Percentiles rank a stretch among this genome's conserved stretches.
Conservation (phyloP, 202 grass and related monocot species). For the Hordeum pubiflorum region DNA sequence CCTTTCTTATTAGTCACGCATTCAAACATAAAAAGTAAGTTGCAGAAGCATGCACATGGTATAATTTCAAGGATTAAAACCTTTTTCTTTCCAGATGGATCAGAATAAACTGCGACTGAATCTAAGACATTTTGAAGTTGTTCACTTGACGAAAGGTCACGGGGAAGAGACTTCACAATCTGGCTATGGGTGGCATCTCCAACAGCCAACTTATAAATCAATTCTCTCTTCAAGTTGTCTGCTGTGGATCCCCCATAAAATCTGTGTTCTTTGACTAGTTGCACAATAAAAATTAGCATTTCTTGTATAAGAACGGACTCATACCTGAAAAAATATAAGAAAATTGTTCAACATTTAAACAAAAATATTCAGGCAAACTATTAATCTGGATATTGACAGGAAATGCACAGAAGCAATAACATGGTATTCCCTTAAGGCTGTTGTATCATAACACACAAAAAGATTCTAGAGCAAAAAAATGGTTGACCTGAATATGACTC, state of each 20-base stretch:
- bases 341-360: background rate
- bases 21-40: background rate
- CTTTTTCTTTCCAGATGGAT: conserved; percentile 97
- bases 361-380: background rate
- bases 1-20: background rate
- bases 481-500: background rate
- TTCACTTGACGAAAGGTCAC: conserved; percentile 56
- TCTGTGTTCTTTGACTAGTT: conserved; percentile 78
- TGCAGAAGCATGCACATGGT: background rate
- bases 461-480: background rate
- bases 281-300: conserved; percentile 83
- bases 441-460: background rate
- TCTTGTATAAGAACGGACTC: conserved; percentile 83
- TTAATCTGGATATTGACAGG: background rate
- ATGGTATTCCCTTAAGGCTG: background rate
- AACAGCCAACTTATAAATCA: conserved; percentile 72
- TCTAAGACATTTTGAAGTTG: conserved; percentile 80
- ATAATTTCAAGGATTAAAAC: conserved; percentile 43
- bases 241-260: conserved; percentile 80
- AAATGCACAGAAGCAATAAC: conserved; percentile 2
- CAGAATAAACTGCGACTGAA: conserved; percentile 72
- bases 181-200: conserved; percentile 89
- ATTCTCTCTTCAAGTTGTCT: conserved; percentile 86
- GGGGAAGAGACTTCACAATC: conserved; percentile 78
- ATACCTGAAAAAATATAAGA: conserved; percentile 46